Evolutionary conservation across 2,329 filamentous ascomycete genomes (phyloP), one percentile per base, ranked within the genome.

Genomic region (Colletotrichum sp.): DNA sequence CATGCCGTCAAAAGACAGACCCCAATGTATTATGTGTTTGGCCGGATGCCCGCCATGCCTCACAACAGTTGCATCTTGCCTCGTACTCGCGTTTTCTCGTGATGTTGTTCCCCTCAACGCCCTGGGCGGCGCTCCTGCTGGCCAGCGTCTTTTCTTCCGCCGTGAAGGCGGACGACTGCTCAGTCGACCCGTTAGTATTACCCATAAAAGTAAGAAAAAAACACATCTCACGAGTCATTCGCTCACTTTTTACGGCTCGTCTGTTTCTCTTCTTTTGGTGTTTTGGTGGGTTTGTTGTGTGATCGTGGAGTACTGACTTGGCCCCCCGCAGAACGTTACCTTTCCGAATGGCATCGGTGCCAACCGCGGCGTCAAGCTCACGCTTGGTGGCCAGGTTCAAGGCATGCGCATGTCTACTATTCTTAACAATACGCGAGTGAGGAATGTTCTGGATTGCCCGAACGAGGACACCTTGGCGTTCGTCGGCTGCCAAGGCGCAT

Each of bases 341-440:
- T 76, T 76, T 66, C 66, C 74, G 60, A 76, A 74, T 74, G 74
- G 74, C 74, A 70, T 76, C 71, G 74, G 74, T 43, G 71, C 71
- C 58, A 76, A 76, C 64, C 71, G 75, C 7, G 75, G 75, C 66
- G 62, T 76, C 55, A 71, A 75, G 62, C 61, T 76, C 62, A 71
- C 70, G 58, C 75, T 76, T 67, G 75, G 75, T 15, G 75, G 75
- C 43, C 75, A 76, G 43, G 18, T 75, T 9, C 75, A 76, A 64
- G 71, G 71, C 71, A 67, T 76, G 70, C 75, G 75, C 18, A 71
- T 76, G 71, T 76, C 75, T 2, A 76, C 75, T 32, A 66, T 75
- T 15, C 52, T 75, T 48, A 76, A 75, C 55, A 76, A 76, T 55
- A 76, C 71, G n/a, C 61, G 75, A 27, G 75, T 76, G 48, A 76